Base-by-base conservation (phyloP, 257 asterid species). In the Sherardia arvensis region DNA sequence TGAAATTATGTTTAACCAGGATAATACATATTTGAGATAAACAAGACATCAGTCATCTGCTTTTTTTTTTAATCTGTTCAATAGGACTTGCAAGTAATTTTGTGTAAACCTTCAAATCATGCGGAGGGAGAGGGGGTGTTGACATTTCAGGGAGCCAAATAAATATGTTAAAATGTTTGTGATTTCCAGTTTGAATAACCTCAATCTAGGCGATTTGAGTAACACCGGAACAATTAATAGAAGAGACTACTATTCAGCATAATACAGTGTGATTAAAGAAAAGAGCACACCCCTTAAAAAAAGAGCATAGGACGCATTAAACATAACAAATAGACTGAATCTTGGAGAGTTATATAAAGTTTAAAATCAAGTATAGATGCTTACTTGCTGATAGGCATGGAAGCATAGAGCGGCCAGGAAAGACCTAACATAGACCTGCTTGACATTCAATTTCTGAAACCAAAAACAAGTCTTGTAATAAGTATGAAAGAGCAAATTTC, bases 351-450 rank as follows among this genome's bases (percentile, higher is more conserved):
- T 10, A 40, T 3, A 40, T 40, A 14, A 14, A 32, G 10, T 57
- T 0, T 14, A 40, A 11, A 4, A 54, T 18, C 6, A 28, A 8
- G 28, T 6, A 4, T 29, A 59, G 51, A 57, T 11, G 57, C 62
- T 12, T 79, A 88, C 96, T 94, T 91, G 98, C 61, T 91, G 96
- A 76, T 91, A 91, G 22, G 98, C 95, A 74, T 88, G 98, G 86
- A 82, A 91, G 84, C 86, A 80, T 54, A 88, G 76, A 61, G 90
- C 98, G 61, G 95, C 91, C 25, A 84, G 0, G 48, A 91, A 74
- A 14, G 95, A 91, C 69, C 83, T 77, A 38, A 71, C 66, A 80
- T 73, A 88, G 28, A 91, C 25, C 77, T 91, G 83, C 53, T 71
- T 78, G 59, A 86, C 82, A 71, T 86, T 80, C 79, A 84, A 34